Base-by-base conservation (phyloP, 2,329 filamentous ascomycete species). In the Trichoderma asperellum region DNA sequence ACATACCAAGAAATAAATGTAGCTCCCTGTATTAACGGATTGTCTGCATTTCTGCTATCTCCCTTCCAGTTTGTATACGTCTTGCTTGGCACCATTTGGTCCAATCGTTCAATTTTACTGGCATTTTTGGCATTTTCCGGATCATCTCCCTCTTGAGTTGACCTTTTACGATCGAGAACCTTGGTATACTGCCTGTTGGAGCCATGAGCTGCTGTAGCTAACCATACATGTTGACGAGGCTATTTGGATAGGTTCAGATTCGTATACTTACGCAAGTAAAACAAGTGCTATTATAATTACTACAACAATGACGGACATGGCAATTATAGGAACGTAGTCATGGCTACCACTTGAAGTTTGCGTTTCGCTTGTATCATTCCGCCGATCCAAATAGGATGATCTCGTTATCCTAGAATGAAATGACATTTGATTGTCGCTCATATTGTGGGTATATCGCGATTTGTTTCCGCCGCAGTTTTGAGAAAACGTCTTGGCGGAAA, bases 1-100 rank as follows among this genome's bases (percentile, higher is more conserved):
- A 14, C 55, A 21, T 37, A 67, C 64, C 64, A 67, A n/a, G 35
- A 40, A n/a, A 67, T 29, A 29, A 52, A 21, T 10, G 40, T 59
- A 8, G 64, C 55, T 3, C 55, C 21, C 29, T 52, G n/a, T n/a
- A n/a, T 59, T 4, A 35, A 32, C 4, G 55, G 27, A 8, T 12
- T 29, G 8, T 12, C 27, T 7, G 34, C 34, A 8, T 55, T 29
- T 47, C 61, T 52, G 6, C 32, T 35, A 16, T 55, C 52, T 16
- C 60, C 40, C 21, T 37, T 69, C 68, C 68, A 69, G 16, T 37
- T 43, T 27, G n/a, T 69, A 34, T n/a, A 69, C 2, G 55, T 53
- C 24, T 60, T 62, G 34, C 2, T 61, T 55, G 68, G 60, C 1
- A 47, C 61, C 11, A 43, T 52, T 34, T 43, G 56, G 16, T 69